A percentile compares a stretch with the other conserved stretches of the same genome.
Evolutionary conservation across 805 yeast species (phyloP).

Genomic region (Vanderwaltozyma verrucispora): DNA sequence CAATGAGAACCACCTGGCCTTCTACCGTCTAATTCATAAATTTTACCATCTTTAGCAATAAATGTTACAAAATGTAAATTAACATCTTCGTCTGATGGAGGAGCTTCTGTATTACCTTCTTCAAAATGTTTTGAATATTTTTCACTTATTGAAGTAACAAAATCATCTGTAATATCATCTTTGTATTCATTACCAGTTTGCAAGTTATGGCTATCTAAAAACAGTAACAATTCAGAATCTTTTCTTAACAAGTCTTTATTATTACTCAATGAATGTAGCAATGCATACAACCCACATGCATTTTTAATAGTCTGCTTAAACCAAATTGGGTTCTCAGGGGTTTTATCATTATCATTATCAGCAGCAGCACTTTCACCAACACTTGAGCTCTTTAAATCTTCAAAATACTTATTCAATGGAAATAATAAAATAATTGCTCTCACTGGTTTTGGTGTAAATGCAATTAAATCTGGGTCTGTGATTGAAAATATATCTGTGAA

Average conservation of each 20-base stretch:
- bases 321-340: conserved; percentile 46
- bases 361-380: not conserved
- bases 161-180: conserved; percentile 30
- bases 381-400: conserved; percentile 26
- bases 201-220: not conserved
- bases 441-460: conserved; percentile 74
- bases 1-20: conserved; percentile 57
- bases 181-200: conserved; percentile 35
- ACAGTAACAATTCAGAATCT: conserved; percentile 13
- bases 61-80: conserved; percentile 74
- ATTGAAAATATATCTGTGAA: conserved; percentile 80
- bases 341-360: not conserved
- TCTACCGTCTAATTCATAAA: conserved; percentile 87
- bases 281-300: conserved; percentile 88
- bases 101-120: conserved; percentile 61
- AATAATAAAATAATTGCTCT: conserved; percentile 69
- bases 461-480: conserved; percentile 71
- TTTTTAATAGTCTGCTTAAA: conserved; percentile 73
- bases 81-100: conserved; percentile 41
- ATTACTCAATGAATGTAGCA: conserved; percentile 52
- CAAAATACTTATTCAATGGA: conserved; percentile 62
- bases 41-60: conserved; percentile 43
- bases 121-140: conserved; percentile 15
- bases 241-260: conserved; percentile 18
- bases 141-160: conserved; percentile 15